Base-by-base conservation (phyloP, 1,139 yeast species). In the Yamadazyma trypodendri region DNA sequence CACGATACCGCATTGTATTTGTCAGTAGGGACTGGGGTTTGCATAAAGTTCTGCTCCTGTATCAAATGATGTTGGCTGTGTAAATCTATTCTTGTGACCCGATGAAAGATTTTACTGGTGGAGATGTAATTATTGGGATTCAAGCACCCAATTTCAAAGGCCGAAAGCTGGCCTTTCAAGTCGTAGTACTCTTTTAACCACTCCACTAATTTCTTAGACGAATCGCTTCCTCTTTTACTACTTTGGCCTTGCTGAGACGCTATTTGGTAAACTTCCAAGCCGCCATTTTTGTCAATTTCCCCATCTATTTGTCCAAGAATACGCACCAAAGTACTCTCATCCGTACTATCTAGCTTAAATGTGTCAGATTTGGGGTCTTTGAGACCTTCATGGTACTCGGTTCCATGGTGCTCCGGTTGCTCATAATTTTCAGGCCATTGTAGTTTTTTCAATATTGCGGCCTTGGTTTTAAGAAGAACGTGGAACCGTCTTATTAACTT, bases 181-280 rank as follows among this genome's bases (percentile, higher is more conserved):
- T 42, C 35, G 20, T 36, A 33, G n/a, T 32, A 36, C 7, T 37
- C 23, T 46, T 41, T 61, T 12, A 87, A 57, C 96, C 96, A 89
- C 40, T 77, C 74, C 3, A 86, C 69, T 32, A 88, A 61, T 42
- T 77, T 65, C 49, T 83, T 85, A 1, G 96, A 88, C 0, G 96
- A 86, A 57, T 90, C 97, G 2, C 96, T 96, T 0, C 97, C 97
- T 44, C 97, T 62, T 33, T 72, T 72, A 1, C 62, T 60, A 42
- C 79, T 77, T 52, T 90, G 97, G 0, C 97, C 97, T 35, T 81
- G 78, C 1, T 85, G 77, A 1, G 96, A 87, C 0, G 97, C 97
- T n/a, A 72, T 64, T 52, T 90, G 97, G 56, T 90, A 90, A 6
- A 77, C 75, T 41, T 77, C 70, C 2, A 87, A 57, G 0, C 95